Percentiles rank a stretch among this genome's conserved stretches.
Evolutionary conservation across 176 grass and related monocot genomes (phyloP).

Genomic region (Poa pratensis): DNA sequence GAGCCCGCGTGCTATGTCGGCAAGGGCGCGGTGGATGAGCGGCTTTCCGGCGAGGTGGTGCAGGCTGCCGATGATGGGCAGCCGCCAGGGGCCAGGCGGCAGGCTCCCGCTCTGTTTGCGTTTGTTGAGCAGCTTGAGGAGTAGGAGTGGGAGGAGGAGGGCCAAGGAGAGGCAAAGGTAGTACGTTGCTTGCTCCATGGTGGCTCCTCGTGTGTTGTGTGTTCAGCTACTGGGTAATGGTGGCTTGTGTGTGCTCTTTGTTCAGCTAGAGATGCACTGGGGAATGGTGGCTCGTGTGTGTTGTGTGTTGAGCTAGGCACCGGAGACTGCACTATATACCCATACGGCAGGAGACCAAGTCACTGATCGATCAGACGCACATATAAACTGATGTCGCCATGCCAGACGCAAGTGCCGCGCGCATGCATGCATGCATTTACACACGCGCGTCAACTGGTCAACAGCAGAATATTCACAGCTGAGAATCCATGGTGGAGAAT

Average conservation of each 20-base stretch:
- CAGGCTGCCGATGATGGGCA: constrained; percentile 16
- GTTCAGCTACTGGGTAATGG: neutral
- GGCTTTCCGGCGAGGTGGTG: neutral
- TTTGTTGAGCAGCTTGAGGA: neutral
- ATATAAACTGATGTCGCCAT: neutral
- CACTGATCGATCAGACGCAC: neutral
- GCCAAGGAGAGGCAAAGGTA: neutral
- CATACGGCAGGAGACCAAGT: neutral
- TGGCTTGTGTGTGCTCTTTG: neutral
- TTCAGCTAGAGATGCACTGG: neutral
- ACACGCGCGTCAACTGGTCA: neutral
- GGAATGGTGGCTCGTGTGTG: neutral
- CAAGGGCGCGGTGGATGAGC: constrained; percentile 11
- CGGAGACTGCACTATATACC: neutral
- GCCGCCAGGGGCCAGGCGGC: constrained; percentile 9
- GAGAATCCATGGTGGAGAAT: neutral
- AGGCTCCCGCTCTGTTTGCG: rapidly evolving
- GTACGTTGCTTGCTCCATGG: constrained; percentile 7
- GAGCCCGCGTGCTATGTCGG: neutral
- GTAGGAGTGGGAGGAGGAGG: neutral
- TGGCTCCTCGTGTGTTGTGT: neutral
- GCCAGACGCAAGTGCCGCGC: too few species aligned
- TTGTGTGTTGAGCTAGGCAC: neutral
- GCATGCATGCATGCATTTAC: neutral
- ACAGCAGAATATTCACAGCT: neutral